Conservation (phyloP, 179 eudicot genomes). For the Gypsophila paniculata region DNA sequence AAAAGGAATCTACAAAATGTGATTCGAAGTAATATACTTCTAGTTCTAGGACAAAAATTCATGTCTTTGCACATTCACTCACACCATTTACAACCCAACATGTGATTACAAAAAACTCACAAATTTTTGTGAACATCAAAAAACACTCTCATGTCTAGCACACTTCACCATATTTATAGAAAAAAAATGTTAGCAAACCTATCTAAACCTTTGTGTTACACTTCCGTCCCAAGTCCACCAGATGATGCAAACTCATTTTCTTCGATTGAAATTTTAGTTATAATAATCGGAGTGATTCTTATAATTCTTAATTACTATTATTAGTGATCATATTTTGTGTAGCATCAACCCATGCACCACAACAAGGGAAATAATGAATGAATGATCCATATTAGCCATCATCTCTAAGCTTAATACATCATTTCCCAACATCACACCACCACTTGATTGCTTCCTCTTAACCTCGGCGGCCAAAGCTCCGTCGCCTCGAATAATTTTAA, state of each 20-base stretch:
- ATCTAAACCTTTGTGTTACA: neutral
- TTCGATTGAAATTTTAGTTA: neutral
- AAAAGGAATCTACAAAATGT: neutral
- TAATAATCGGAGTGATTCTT: no score
- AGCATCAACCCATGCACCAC: constrained; percentile 50
- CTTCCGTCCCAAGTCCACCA: neutral
- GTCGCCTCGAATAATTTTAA: constrained; percentile 24
- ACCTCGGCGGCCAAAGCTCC: constrained; percentile 35
- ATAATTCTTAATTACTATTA: no score
- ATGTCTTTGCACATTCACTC: constrained; percentile 14
- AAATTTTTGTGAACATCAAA: constrained; percentile 11
- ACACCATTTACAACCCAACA: neutral
- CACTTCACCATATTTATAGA: neutral
- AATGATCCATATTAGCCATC: constrained; percentile 43
- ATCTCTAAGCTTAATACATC: constrained; percentile 59
- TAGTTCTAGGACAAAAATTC: constrained; percentile 14
- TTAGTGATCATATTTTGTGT: constrained; percentile 22
- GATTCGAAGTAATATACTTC: neutral
- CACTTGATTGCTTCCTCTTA: constrained; percentile 39
- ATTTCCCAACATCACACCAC: constrained; percentile 54
- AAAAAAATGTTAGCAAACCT: constrained; percentile 12
- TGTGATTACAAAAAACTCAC: neutral
- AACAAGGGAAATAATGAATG: constrained; percentile 52
- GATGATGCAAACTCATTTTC: neutral
- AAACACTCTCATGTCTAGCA: constrained; percentile 1